A percentile compares a stretch with the other conserved stretches of the same genome.
These are phyloP conservation scores for Trichoderma afroharzianum DNA, from an alignment of 2,329 filamentous ascomycete species.

Conservation along the genomic window DNA sequence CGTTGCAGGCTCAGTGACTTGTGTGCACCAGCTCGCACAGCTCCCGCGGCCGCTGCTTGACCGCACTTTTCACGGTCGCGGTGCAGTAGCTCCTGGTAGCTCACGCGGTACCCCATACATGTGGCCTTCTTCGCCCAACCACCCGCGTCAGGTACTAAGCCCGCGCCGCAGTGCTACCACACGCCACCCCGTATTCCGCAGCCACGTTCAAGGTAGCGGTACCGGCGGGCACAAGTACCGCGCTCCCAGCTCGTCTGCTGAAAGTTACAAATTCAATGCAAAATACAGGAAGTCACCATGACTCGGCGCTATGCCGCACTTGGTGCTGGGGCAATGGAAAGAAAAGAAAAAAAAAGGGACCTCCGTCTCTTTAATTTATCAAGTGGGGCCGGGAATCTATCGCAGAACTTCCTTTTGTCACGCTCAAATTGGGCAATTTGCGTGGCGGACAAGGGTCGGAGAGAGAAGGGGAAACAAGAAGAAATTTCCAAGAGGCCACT, in stretches of 20 bases:
- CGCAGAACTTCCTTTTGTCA: slow-evolving; percentile 19
- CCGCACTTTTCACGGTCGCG: neutral
- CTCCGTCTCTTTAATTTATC: slow-evolving; percentile 19
- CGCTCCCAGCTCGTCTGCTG: neutral
- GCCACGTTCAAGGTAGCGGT: neutral
- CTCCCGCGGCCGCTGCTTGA: neutral
- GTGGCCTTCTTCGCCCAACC: neutral
- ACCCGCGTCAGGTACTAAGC: neutral
- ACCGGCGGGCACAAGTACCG: neutral
- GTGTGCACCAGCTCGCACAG: neutral
- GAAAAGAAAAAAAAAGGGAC: slow-evolving; percentile 8
- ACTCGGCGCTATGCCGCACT: neutral
- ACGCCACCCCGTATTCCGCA: slow-evolving; percentile 5
- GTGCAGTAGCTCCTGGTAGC: slow-evolving; percentile 14
- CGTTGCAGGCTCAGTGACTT: neutral
- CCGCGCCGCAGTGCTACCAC: neutral
- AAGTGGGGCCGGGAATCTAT: slow-evolving; percentile 19
- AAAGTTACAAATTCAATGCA: neutral
- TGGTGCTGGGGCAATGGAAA: neutral
- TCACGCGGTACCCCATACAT: neutral
- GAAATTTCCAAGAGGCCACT: neutral
- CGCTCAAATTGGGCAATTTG: slow-evolving; percentile 27
- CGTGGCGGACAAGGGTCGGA: slow-evolving; percentile 16
- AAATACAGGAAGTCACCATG: neutral
- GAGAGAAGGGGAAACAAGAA: neutral